These are phyloP conservation scores for Cutaneotrichosporon sp. DNA, from an alignment of 1,284 basidiomycete species.

Conservation along the genomic window DNA sequence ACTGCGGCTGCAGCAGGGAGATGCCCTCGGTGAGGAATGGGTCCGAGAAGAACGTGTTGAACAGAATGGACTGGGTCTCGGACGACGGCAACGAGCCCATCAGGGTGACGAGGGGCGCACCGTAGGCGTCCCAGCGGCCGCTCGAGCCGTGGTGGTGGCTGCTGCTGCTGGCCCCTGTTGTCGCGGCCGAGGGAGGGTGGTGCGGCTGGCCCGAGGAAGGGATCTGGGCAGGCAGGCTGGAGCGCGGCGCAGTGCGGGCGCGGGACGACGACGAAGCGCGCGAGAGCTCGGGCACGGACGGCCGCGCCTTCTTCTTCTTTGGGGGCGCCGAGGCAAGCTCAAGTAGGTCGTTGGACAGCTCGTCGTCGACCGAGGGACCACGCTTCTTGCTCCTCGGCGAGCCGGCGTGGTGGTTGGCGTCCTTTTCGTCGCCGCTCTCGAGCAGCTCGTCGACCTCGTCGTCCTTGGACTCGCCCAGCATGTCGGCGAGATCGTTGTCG, in stretches of 20 bases:
- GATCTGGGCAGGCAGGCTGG: slow-evolving; percentile 5
- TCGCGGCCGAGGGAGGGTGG: background rate
- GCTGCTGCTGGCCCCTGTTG: background rate
- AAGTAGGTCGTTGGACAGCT: slow-evolving; percentile 29
- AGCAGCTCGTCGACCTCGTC: slow-evolving; percentile 27
- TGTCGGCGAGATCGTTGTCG: slow-evolving; percentile 27
- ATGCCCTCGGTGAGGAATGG: slow-evolving; percentile 43
- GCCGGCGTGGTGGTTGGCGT: slow-evolving; percentile 10
- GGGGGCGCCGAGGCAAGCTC: slow-evolving; percentile 37
- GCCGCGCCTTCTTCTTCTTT: slow-evolving; percentile 33
- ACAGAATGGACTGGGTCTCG: slow-evolving; percentile 37
- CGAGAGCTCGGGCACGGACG: slow-evolving; percentile 4
- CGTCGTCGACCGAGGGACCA: slow-evolving; percentile 30
- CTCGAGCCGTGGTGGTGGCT: background rate
- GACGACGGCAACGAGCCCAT: slow-evolving; percentile 33
- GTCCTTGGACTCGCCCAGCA: slow-evolving; percentile 17
- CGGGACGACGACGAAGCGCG: background rate
- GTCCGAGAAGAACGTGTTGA: slow-evolving; percentile 41
- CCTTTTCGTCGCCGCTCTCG: slow-evolving; percentile 24
- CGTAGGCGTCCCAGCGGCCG: slow-evolving; percentile 29
- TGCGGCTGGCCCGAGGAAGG: background rate
- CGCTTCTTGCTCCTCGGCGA: slow-evolving; percentile 23
- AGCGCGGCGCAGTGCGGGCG: slow-evolving; percentile 9
- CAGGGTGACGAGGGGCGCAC: slow-evolving; percentile 27
- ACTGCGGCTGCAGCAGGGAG: slow-evolving; percentile 38